Percentiles rank a stretch among this genome's conserved stretches.
phyloP scores from a whole-genome alignment of 768 basidiomycete species.

The Lactarius sanguifluus region DNA sequence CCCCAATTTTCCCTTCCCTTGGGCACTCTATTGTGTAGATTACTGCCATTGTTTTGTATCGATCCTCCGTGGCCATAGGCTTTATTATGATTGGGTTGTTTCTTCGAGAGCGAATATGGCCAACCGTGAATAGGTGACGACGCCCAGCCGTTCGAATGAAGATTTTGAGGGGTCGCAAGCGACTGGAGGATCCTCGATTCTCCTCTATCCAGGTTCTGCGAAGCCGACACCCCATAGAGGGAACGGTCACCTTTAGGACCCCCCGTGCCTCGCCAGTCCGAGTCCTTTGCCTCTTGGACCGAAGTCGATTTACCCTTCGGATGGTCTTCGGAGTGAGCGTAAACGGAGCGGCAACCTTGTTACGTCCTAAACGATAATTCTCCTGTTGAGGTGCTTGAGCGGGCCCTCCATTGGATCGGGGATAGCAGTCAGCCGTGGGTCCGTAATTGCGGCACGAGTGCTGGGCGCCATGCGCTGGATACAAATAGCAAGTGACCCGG shows the following conservation, averaged over 20 bases:
- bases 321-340: neutral
- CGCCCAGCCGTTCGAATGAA: too few relatives aligned
- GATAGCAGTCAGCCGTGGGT: neutral
- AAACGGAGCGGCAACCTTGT: neutral
- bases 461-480: conserved; percentile 7
- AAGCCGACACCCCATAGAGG: too few relatives aligned
- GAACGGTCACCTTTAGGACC: too few relatives aligned
- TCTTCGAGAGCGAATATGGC: neutral
- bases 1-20: conserved; percentile 10
- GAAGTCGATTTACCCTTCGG: neutral
- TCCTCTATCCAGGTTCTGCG: too few relatives aligned
- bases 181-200: too few relatives aligned
- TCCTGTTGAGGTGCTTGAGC: conserved; percentile 4
- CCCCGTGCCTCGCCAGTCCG: neutral
- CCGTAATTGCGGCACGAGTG: neutral
- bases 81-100: neutral
- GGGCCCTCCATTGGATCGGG: neutral
- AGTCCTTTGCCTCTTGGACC: neutral
- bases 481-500: conserved; percentile 5
- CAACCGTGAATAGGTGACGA: neutral
- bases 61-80: conserved; percentile 13
- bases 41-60: conserved; percentile 26
- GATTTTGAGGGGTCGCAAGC: too few relatives aligned
- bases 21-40: conserved; percentile 26
- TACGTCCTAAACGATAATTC: neutral